phyloP scores from a whole-genome alignment of 495 filamentous ascomycete species.

The Paragyromitra xinjiangensis region DNA sequence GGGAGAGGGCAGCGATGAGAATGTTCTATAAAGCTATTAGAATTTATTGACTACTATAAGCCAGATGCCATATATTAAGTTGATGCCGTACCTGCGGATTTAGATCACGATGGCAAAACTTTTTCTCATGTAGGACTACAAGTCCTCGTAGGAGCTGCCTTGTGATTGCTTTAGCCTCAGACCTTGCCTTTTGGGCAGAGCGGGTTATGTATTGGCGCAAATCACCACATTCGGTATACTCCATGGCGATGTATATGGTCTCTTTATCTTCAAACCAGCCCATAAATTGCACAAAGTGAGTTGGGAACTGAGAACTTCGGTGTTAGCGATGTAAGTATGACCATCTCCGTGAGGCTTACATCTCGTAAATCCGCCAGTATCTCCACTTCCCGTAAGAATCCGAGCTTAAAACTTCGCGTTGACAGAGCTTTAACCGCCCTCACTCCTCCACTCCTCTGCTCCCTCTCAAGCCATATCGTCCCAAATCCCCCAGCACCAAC shows the following conservation, averaged over 20 bases:
- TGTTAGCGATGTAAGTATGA: background rate
- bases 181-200: too few relatives aligned
- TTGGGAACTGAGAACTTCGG: background rate
- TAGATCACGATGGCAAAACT: background rate
- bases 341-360: background rate
- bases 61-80: background rate
- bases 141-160: constrained; percentile 1
- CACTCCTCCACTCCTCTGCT: background rate
- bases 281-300: constrained; percentile 20
- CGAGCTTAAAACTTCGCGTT: background rate
- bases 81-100: background rate
- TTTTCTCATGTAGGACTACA: background rate
- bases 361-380: background rate
- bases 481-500: background rate
- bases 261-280: constrained; percentile 16
- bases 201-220: background rate
- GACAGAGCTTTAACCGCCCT: background rate
- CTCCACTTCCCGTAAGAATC: background rate
- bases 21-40: background rate
- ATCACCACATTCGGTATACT: constrained; percentile 8
- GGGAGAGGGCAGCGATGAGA: background rate
- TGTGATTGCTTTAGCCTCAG: background rate
- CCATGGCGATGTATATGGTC: constrained; percentile 12
- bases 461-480: constrained; percentile 9
- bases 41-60: background rate